Conservation (phyloP, 192 early-diverging fungal species). For the Funneliformis geosporum region DNA sequence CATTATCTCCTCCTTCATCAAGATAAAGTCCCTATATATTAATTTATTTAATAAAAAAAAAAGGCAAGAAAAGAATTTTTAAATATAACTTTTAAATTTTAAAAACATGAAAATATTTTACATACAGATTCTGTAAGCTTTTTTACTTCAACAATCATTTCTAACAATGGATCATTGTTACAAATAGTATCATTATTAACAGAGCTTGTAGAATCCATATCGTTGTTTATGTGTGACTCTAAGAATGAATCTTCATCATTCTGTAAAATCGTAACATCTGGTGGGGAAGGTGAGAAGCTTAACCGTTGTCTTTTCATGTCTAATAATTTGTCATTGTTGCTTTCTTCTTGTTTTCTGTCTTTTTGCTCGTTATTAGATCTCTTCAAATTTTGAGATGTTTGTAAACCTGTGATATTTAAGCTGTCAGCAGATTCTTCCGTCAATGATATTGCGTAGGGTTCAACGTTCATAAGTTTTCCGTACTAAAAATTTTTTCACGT, state of each 20-base stretch:
- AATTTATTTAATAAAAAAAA: neutral
- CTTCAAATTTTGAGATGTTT: neutral
- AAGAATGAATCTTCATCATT: neutral
- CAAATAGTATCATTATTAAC: neutral
- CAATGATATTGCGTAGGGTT: neutral
- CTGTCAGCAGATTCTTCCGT: neutral
- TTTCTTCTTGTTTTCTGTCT: neutral
- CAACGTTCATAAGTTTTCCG: neutral
- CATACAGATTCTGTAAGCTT: neutral
- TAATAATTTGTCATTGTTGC: neutral
- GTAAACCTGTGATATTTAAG: neutral
- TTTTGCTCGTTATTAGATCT: neutral
- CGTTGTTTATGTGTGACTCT: neutral
- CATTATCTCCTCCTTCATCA: neutral
- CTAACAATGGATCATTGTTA: neutral
- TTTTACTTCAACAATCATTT: constrained; percentile 9
- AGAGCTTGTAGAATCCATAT: neutral
- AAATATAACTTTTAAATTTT: neutral
- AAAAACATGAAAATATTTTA: neutral
- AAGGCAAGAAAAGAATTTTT: neutral
- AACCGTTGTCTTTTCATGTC: neutral
- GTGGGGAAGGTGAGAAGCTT: neutral
- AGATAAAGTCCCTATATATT: neutral
- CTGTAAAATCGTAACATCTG: neutral
- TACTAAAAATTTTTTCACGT: neutral